These are phyloP conservation scores for Zymoseptoria passerinii DNA, from an alignment of 2,329 filamentous ascomycete species.

Conservation along the genomic window DNA sequence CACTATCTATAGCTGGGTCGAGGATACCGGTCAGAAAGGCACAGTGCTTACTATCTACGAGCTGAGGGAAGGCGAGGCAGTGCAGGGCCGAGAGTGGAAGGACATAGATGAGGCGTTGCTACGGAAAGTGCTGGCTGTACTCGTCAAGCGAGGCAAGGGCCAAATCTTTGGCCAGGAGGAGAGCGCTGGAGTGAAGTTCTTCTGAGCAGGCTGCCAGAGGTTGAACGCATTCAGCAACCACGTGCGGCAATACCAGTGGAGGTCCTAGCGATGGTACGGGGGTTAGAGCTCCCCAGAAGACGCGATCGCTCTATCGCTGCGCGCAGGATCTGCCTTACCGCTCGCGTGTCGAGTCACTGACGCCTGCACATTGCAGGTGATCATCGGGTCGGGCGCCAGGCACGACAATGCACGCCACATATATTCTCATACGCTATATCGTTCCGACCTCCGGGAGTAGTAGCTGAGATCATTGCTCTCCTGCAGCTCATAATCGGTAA, in stretches of 20 bases:
- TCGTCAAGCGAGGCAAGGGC: constrained; percentile 85
- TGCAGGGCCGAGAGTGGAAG: constrained; percentile 39
- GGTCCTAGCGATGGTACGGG: not conserved
- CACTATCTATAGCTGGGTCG: constrained; percentile 67
- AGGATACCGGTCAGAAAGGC: constrained; percentile 81
- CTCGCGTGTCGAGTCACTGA: too few species aligned
- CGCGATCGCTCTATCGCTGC: not conserved
- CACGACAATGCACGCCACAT: too few species aligned
- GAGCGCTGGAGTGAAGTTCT: constrained; percentile 91
- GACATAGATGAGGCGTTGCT: constrained; percentile 71
- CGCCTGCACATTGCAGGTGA: too few species aligned
- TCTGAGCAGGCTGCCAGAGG: constrained; percentile 45
- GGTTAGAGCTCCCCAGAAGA: not conserved
- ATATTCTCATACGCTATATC: too few species aligned
- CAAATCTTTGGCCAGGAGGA: constrained; percentile 89
- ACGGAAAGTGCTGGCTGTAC: constrained; percentile 65
- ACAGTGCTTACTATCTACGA: constrained; percentile 89
- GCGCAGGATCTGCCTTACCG: too few species aligned
- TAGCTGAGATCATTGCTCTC: constrained; percentile 9
- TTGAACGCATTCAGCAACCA: not conserved
- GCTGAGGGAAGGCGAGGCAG: constrained; percentile 76
- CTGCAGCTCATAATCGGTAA: constrained; percentile 8
- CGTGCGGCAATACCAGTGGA: not conserved
- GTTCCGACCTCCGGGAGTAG: constrained; percentile 3
- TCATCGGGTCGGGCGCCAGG: too few species aligned